Percentiles rank a stretch among this genome's conserved stretches.
phyloP scores from a whole-genome alignment of 176 grass and related monocot genomes.

The Aegilops speltoides region DNA sequence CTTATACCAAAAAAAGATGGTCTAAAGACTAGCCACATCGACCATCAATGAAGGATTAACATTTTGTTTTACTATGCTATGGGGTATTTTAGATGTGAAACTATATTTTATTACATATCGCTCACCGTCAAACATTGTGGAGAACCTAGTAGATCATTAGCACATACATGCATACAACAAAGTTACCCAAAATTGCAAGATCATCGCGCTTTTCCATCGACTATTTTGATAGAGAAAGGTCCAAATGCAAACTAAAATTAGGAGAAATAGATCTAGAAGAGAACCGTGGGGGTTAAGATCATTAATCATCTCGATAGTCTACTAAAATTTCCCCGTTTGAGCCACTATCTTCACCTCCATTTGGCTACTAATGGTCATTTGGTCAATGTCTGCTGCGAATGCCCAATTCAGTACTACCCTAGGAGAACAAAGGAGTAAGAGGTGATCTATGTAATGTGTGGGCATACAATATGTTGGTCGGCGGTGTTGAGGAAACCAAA shows the following conservation, averaged over 20 bases:
- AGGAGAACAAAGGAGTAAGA: background rate
- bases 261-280: background rate
- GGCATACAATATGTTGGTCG: conserved; percentile 57
- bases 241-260: background rate
- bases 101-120: background rate
- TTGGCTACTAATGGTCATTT: conserved; percentile 59
- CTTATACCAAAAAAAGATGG: background rate
- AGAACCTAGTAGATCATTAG: background rate
- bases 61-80: background rate
- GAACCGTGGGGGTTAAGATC: conserved; percentile 79
- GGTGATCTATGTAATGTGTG: background rate
- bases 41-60: background rate
- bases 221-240: background rate
- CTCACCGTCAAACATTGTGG: background rate
- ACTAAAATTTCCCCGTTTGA: conserved; percentile 80
- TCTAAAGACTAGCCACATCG: background rate
- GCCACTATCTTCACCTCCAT: conserved; percentile 84
- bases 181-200: background rate
- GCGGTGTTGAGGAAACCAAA: conserved; percentile 77
- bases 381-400: conserved; percentile 74
- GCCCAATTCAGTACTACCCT: too few relatives aligned
- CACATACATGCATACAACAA: background rate
- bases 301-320: conserved; percentile 45
- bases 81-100: background rate
- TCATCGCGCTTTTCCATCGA: too few relatives aligned